These are phyloP conservation scores for Blastocystis sp. DNA, from an alignment of 352 stramenopile genomes.

Conservation along the genomic window DNA sequence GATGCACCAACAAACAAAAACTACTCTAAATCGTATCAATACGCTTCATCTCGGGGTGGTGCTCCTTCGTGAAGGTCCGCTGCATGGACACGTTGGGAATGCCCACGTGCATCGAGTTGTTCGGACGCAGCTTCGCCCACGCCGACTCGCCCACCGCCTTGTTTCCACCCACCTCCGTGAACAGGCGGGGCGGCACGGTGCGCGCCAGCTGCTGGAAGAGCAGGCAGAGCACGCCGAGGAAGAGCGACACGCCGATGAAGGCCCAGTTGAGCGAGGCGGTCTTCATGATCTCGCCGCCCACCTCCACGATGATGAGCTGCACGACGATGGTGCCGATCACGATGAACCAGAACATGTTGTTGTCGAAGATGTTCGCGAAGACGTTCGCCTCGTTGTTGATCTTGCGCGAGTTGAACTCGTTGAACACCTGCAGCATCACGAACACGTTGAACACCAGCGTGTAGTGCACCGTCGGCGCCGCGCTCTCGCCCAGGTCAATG, in stretches of 20 bases:
- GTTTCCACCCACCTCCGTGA: constrained; percentile 43
- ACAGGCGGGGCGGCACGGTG: constrained; percentile 75
- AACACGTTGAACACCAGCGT: constrained; percentile 94
- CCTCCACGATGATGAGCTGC: constrained; percentile 91
- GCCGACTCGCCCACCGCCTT: not conserved
- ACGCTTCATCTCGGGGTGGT: constrained; percentile 7
- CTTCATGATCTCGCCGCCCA: constrained; percentile 80
- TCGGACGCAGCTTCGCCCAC: constrained; percentile 15
- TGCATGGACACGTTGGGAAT: constrained; percentile 34
- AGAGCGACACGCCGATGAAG: constrained; percentile 77
- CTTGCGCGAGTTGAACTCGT: constrained; percentile 82
- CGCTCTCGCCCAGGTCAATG: constrained; percentile 69
- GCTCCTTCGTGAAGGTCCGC: too few relatives aligned
- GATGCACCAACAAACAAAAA: constrained; percentile 1
- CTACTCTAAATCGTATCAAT: constrained; percentile 40
- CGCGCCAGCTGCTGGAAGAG: constrained; percentile 78
- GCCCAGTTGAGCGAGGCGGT: constrained; percentile 74
- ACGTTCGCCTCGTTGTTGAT: constrained; percentile 91
- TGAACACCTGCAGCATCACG: constrained; percentile 90
- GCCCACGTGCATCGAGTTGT: not conserved
- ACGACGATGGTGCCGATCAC: constrained; percentile 82
- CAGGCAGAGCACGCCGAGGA: constrained; percentile 76
- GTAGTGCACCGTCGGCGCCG: constrained; percentile 83
- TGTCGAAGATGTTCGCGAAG: constrained; percentile 84
- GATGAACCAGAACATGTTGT: constrained; percentile 87